Evolutionary conservation across 306 rosid genomes (phyloP).

Genomic region (Malus orientalis): DNA sequence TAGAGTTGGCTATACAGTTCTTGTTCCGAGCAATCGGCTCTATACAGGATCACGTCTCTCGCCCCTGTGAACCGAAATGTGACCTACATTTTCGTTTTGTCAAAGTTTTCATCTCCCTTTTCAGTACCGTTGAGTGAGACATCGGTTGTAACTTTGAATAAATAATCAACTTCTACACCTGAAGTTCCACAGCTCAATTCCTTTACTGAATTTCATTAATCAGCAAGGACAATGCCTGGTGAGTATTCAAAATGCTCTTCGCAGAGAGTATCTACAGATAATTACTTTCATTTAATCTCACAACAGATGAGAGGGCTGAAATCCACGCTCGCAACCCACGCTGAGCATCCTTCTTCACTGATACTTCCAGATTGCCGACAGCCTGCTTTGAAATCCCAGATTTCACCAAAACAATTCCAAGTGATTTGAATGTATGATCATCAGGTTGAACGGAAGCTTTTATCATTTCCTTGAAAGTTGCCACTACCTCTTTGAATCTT

Average conservation of each 20-base stretch:
- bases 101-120: background rate
- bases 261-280: constrained; percentile 15
- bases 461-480: constrained; percentile 52
- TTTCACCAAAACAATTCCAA: constrained; percentile 46
- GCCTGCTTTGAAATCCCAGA: constrained; percentile 65
- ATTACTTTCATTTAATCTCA: constrained; percentile 33
- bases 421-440: constrained; percentile 61
- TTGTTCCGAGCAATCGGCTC: background rate
- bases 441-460: constrained; percentile 53
- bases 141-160: background rate
- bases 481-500: constrained; percentile 50
- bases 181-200: background rate
- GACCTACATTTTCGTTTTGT: background rate
- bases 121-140: background rate
- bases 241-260: background rate
- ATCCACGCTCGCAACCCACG: constrained; percentile 55
- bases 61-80: background rate
- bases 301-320: constrained; percentile 49
- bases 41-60: background rate
- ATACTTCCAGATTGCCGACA: constrained; percentile 57
- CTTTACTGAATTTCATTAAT: background rate
- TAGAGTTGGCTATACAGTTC: background rate
- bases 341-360: constrained; percentile 37
- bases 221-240: background rate
- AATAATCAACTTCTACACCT: background rate